These are phyloP conservation scores for Cenchrus americanus DNA, from an alignment of 176 grass and related monocot genomes.

Conservation along the genomic window DNA sequence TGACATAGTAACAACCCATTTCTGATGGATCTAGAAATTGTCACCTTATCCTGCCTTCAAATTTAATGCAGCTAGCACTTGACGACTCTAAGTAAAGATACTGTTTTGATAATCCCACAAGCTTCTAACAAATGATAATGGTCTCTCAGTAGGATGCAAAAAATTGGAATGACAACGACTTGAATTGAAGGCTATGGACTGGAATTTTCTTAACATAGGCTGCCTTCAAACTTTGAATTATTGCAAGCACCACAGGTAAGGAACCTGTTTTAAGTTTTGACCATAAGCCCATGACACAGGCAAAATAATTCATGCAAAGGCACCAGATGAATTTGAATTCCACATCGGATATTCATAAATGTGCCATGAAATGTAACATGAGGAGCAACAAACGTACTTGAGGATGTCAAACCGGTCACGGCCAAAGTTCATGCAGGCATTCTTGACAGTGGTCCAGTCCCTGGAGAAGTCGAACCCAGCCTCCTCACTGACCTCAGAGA, in stretches of 20 bases:
- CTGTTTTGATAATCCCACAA: neutral
- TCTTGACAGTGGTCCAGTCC: conserved; percentile 83
- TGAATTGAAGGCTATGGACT: neutral
- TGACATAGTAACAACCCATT: neutral
- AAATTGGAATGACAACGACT: neutral
- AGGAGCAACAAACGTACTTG: conserved; percentile 49
- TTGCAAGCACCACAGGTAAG: neutral
- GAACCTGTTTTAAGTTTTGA: neutral
- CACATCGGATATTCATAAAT: neutral
- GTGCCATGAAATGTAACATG: neutral
- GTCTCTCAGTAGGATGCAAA: neutral
- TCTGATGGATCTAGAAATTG: conserved; percentile 14
- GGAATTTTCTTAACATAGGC: neutral
- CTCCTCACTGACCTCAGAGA: conserved; percentile 65
- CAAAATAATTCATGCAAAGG: neutral
- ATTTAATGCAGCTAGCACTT: neutral
- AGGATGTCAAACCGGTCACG: conserved; percentile 93
- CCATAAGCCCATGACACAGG: neutral
- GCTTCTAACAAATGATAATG: neutral
- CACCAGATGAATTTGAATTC: neutral
- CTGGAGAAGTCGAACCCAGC: conserved; percentile 75
- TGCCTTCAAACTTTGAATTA: neutral
- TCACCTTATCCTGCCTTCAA: neutral
- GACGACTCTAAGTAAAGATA: neutral
- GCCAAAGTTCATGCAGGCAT: conserved; percentile 93